phyloP scores from a whole-genome alignment of 305 asterid genomes.

The Coffea humblotiana region DNA sequence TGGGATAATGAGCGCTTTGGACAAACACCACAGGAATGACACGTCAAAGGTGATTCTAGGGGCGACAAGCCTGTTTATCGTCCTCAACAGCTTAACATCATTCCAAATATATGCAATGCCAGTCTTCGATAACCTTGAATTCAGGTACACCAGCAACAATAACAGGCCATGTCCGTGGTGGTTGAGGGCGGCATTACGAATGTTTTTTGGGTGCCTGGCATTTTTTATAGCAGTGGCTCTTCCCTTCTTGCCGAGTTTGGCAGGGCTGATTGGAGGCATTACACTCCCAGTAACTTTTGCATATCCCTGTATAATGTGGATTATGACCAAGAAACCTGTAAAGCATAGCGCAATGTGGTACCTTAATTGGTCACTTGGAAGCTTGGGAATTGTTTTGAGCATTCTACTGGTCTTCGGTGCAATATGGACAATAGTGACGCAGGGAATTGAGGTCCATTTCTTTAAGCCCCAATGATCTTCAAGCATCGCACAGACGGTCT shows the following conservation, averaged over 20 bases:
- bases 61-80: constrained; percentile 56
- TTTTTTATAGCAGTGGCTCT: constrained; percentile 35
- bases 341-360: constrained; percentile 55
- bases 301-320: constrained; percentile 87
- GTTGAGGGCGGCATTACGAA: constrained; percentile 27
- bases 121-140: constrained; percentile 37
- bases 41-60: constrained; percentile 47
- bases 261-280: constrained; percentile 73
- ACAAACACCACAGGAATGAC: constrained; percentile 53
- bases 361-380: constrained; percentile 69
- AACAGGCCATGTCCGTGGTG: constrained; percentile 37
- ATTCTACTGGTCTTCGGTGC: constrained; percentile 56
- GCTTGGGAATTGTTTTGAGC: constrained; percentile 59
- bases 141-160: constrained; percentile 21
- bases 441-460: constrained; percentile 63
- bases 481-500: not conserved
- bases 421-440: constrained; percentile 33
- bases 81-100: constrained; percentile 67
- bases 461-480: constrained; percentile 57
- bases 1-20: constrained; percentile 65
- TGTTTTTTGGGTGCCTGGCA: constrained; percentile 34
- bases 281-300: constrained; percentile 75
- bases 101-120: constrained; percentile 41
- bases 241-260: constrained; percentile 69
- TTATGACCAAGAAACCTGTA: constrained; percentile 57